A percentile compares a stretch with the other conserved stretches of the same genome.
These are phyloP conservation scores for Acer yangbiense DNA, from an alignment of 345 rosid genomes.

Conservation along the genomic window DNA sequence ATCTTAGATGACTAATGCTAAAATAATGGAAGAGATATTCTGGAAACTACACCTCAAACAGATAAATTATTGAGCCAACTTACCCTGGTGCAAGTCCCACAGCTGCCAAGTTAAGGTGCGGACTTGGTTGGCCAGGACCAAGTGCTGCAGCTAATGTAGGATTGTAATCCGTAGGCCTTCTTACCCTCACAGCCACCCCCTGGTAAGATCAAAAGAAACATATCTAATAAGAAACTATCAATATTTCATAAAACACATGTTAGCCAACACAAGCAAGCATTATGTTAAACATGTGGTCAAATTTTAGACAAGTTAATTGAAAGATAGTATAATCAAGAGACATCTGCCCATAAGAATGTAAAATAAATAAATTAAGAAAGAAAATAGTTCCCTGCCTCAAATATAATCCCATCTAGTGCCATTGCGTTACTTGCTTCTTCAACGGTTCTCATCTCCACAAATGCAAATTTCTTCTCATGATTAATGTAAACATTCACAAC, in stretches of 20 bases:
- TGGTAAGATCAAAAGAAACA: slow-evolving; percentile 19
- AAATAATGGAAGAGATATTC: neutral
- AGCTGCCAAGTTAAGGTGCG: slow-evolving; percentile 51
- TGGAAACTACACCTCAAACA: slow-evolving; percentile 2
- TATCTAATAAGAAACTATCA: neutral
- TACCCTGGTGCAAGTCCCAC: slow-evolving; percentile 50
- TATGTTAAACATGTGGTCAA: neutral
- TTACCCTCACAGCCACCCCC: slow-evolving; percentile 57
- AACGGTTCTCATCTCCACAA: slow-evolving; percentile 52
- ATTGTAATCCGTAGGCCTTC: slow-evolving; percentile 57
- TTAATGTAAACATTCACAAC: slow-evolving; percentile 49
- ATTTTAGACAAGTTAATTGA: neutral
- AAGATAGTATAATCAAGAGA: neutral
- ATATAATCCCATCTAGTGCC: slow-evolving; percentile 46
- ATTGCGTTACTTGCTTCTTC: slow-evolving; percentile 48
- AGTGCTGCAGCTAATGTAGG: slow-evolving; percentile 54
- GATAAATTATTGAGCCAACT: slow-evolving; percentile 14
- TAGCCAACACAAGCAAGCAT: neutral
- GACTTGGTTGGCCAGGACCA: slow-evolving; percentile 57
- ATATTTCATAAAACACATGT: neutral
- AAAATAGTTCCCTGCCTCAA: slow-evolving; percentile 31
- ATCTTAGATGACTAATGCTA: neutral
- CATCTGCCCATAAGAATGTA: neutral
- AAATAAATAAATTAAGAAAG: neutral
- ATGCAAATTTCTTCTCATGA: slow-evolving; percentile 48